Evolutionary conservation across 1,284 basidiomycete species (phyloP).

Genomic region (Phylloboletellus chloephorus): DNA sequence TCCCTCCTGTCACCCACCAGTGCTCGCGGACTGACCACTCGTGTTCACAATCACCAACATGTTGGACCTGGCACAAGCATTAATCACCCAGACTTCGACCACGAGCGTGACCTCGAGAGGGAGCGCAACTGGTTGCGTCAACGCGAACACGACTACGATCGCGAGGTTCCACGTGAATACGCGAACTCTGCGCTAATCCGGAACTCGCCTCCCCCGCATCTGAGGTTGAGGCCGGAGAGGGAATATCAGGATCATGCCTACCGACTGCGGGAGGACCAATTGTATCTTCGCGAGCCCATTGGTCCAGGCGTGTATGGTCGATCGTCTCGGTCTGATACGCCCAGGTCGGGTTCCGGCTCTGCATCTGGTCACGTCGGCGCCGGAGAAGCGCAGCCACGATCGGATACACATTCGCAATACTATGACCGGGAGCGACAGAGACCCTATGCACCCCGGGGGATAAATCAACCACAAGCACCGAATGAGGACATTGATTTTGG

Average conservation of each 20-base stretch:
- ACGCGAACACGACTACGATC: conserved; percentile 44
- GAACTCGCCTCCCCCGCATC: conserved; percentile 39
- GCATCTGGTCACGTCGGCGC: conserved; percentile 34
- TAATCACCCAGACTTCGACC: conserved; percentile 42
- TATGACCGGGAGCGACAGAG: conserved; percentile 42
- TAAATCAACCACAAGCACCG: conserved; percentile 30
- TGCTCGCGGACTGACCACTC: conserved; percentile 33
- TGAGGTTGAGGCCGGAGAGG: conserved; percentile 34
- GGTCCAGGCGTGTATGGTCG: conserved; percentile 31
- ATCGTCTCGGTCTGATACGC: conserved; percentile 51
- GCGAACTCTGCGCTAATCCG: conserved; percentile 18
- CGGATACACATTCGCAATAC: conserved; percentile 40
- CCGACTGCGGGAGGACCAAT: conserved; percentile 41
- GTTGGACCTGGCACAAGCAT: conserved; percentile 57
- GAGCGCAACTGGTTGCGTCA: conserved; percentile 45
- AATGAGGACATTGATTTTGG: conserved; percentile 45
- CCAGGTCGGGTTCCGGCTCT: conserved; percentile 44
- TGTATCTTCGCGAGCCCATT: conserved; percentile 41
- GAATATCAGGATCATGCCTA: conserved; percentile 36
- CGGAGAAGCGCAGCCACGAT: conserved; percentile 42
- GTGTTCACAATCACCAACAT: conserved; percentile 61
- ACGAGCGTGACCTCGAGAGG: conserved; percentile 38
- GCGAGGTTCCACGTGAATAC: conserved; percentile 34
- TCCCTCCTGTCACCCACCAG: conserved; percentile 32
- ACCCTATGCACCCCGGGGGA: conserved; percentile 42